Percentiles rank a stretch among this genome's conserved stretches.
These are phyloP conservation scores for Fusarium sp. DNA, from an alignment of 2,329 filamentous ascomycete species.

Conservation along the genomic window DNA sequence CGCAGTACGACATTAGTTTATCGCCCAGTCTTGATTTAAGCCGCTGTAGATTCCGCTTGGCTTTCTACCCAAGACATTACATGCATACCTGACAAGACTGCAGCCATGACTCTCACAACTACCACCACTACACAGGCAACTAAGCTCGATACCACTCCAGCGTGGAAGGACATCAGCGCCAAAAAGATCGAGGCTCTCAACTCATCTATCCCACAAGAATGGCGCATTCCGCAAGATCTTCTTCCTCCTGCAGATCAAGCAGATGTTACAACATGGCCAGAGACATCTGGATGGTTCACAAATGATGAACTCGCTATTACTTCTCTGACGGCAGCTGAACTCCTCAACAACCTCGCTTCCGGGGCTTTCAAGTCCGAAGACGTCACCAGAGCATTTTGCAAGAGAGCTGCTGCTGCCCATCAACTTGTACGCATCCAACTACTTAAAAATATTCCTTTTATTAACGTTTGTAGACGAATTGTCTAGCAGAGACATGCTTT, in stretches of 20 bases:
- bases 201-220: conserved; percentile 67
- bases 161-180: conserved; percentile 32
- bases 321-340: conserved; percentile 54
- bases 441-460: rapidly evolving
- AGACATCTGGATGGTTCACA: conserved; percentile 69
- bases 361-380: conserved; percentile 54
- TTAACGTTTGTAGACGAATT: conserved; percentile 55
- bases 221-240: conserved; percentile 64
- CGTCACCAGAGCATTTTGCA: conserved; percentile 65
- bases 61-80: not conserved
- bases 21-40: conserved; percentile 19
- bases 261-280: conserved; percentile 68
- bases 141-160: conserved; percentile 20
- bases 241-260: conserved; percentile 61
- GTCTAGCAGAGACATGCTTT: conserved; percentile 66
- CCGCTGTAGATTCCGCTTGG: conserved; percentile 9
- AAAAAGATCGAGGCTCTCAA: conserved; percentile 34
- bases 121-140: conserved; percentile 16
- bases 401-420: conserved; percentile 66
- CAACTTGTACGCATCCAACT: conserved; percentile 51
- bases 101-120: conserved; percentile 22
- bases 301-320: conserved; percentile 61
- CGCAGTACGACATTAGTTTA: not conserved
- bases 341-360: conserved; percentile 50
- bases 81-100: not conserved